Conservation (phyloP, 176 grass and related monocot species). For the Alopecurus myosuroides region DNA sequence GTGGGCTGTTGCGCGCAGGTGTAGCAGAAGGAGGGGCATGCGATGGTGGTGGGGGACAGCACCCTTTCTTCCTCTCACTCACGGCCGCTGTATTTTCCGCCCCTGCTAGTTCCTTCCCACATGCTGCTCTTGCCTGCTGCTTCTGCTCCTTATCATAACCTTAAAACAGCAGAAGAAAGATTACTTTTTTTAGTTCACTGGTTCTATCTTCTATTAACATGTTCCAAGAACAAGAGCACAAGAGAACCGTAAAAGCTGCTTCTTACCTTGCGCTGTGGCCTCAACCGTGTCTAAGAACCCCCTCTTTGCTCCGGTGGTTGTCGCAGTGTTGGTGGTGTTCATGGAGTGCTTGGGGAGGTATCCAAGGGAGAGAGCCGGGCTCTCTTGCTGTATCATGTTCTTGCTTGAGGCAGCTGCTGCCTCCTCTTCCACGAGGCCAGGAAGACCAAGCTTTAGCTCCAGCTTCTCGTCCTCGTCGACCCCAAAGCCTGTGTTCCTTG, state of each 20-base stretch:
- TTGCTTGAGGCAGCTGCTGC: not conserved
- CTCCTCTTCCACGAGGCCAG: constrained; percentile 45
- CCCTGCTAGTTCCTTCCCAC: constrained; percentile 39
- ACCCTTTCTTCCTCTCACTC: constrained; percentile 48
- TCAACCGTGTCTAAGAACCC: constrained; percentile 52
- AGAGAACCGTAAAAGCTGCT: not conserved
- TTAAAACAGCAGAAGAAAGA: constrained; percentile 24
- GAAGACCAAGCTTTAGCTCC: constrained; percentile 81
- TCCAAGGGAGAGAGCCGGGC: constrained; percentile 47
- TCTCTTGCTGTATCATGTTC: constrained; percentile 31
- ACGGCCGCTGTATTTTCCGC: constrained; percentile 28
- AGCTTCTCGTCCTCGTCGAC: constrained; percentile 62
- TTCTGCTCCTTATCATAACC: constrained; percentile 47
- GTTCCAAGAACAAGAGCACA: not conserved
- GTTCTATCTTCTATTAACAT: constrained; percentile 21
- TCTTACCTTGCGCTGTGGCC: constrained; percentile 56
- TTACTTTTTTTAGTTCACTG: constrained; percentile 4
- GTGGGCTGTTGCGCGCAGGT: constrained; percentile 14
- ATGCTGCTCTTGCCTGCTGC: constrained; percentile 41
- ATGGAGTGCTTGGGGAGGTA: constrained; percentile 35
- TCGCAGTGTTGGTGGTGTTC: not conserved
- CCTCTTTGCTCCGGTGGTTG: constrained; percentile 58
- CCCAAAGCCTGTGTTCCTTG: constrained; percentile 19
- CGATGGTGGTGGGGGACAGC: constrained; percentile 31
- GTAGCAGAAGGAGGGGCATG: constrained; percentile 25